Base-by-base conservation (phyloP, 805 yeast genomes). In the Teunomyces cretensis region DNA sequence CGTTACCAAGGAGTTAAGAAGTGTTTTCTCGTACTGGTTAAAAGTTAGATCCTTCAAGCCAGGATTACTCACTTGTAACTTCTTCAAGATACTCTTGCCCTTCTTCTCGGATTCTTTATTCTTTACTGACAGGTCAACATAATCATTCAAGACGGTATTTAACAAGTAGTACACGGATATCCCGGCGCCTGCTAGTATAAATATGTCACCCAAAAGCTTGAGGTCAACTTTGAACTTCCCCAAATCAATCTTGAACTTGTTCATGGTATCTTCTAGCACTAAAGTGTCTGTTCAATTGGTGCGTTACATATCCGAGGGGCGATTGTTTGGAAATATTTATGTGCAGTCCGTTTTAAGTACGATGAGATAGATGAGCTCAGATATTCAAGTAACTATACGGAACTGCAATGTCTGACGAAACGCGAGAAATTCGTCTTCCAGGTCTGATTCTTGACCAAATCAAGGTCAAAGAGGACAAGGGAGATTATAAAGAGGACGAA, bases 1-100 rank as follows among this genome's bases (percentile, higher is more conserved):
- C 1, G 88, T 79, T 6, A 94, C 84, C 24, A 92, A 87, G 11
- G 86, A 81, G 11, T 86, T 81, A 46, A 94, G 67, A 1, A 94
- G 78, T n/a, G 80, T 72, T 49, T 80, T 79, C 61, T 94, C 99
- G 62, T 94, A 91, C 44, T 75, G 79, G 53, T 81, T 84, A 33
- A 88, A 71, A 7, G 72, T 76, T 8, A 84, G 60, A 30, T 70
- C 70, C 43, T 76, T 67, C 24, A 75, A 68, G 0, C 70, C 74
- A 0, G 97, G 96, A 53, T 84, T 80, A 9, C 75, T 61, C 14
- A 66, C 45, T 45, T 66, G 71, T 22, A 72, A 48, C 39, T 61
- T 62, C 47, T 64, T 68, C 43, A 72, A 60, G 7, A 68, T 56
- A 13, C 59, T 70, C 46, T 79, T 76, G 26, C 89, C 67, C 55